These are phyloP conservation scores for Venturia effusa DNA, from an alignment of 2,329 filamentous ascomycete species.

Conservation along the genomic window DNA sequence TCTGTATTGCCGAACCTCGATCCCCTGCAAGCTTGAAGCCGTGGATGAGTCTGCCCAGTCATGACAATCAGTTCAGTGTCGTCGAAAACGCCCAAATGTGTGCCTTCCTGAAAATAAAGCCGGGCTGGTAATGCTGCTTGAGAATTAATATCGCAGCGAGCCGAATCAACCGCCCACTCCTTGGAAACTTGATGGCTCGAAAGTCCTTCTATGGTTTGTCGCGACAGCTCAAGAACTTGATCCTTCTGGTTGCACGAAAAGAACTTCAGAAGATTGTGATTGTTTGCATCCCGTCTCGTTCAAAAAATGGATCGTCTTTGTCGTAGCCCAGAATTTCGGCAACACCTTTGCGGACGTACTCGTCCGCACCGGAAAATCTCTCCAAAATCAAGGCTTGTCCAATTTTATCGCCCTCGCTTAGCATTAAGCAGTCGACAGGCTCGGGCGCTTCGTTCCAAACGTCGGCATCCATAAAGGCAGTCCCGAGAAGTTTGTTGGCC, in stretches of 20 bases:
- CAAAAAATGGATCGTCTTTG: constrained; percentile 4
- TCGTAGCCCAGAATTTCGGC: constrained; percentile 10
- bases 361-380: not conserved
- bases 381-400: constrained; percentile 8
- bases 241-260: not conserved
- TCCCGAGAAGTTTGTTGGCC: constrained; percentile 8
- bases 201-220: too few species aligned
- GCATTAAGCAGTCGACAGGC: constrained; percentile 9
- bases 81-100: not conserved
- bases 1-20: not conserved
- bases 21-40: not conserved
- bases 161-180: not conserved
- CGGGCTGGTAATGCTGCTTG: not conserved
- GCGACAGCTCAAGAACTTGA: not conserved
- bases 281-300: not conserved
- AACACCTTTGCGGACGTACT: constrained; percentile 7
- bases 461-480: constrained; percentile 12
- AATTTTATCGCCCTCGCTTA: constrained; percentile 7
- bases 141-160: not conserved
- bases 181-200: not conserved
- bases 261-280: not conserved
- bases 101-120: not conserved
- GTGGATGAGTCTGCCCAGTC: not conserved
- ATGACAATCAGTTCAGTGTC: not conserved
- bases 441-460: not conserved